Evolutionary conservation across 768 basidiomycete species (phyloP), one percentile per base, ranked within the genome.

Genomic region (Kwoniella europaea): DNA sequence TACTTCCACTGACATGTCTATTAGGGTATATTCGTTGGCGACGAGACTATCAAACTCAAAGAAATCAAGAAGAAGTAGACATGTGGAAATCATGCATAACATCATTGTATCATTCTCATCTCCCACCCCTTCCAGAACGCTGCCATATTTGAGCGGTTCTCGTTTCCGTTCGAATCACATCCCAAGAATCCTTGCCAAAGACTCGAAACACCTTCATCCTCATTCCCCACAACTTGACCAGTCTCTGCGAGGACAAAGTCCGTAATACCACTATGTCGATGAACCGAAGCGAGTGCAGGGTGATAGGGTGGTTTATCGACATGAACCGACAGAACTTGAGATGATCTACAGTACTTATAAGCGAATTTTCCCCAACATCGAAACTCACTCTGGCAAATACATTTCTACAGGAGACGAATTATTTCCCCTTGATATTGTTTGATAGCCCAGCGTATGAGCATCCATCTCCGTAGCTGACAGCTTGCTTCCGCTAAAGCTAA

Each of bases 1-100:
- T 2, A 57, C 41, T 53, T 22, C 10, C 43, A 35, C 64, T 64
- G 50, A 52, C 52, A 4, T 50, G 12, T 46, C 43, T 29, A 46
- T 55, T 62, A 98, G 92, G 95, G 95, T 73, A 90, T 98, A 71
- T 96, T 98, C 77, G 88, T 98, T 64, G 94, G 92, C n/a, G 88
- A 90, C 78, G 96, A 99, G 84, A 91, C 90, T 63, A 91, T 98
- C 78, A 89, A 91, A 80, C 90, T 97, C 72, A 97, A 92, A 86
- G 89, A 89, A 72, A 90, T 94, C 69, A 95, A 94, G 87, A 98
- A 96, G 89, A 97, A 97, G 86, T 97, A 92, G 88, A 22, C 41
- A 35, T 27, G 44, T 29, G 13, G 13, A 61, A 42, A 63, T 22
- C 63, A 74, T 68, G n/a, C 61, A 42, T 67, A 15, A 52, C 41